Evolutionary conservation across 148 eudicot genomes (phyloP), one percentile per base, ranked within the genome.

Genomic region (Suaeda aralocaspica): DNA sequence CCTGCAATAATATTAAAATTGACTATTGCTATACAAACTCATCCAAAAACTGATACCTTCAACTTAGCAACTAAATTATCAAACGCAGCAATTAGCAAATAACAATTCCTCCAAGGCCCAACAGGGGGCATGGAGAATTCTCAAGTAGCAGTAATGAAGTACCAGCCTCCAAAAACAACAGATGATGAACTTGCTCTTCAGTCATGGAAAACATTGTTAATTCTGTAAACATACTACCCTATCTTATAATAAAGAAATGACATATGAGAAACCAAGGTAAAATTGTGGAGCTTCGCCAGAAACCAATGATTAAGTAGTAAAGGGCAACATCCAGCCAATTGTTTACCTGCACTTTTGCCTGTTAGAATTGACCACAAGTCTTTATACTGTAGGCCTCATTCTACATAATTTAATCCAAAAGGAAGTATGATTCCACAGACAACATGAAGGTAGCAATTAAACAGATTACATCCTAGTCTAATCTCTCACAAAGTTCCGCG

Each of bases 401-500:
- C 11, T 34, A 34, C n/a, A 36, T 33, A 22, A 28, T 44, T 5
- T 26, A 16, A 24, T 30, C 30, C 11, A 21, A 18, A 34, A 34
- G 33, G 49, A 31, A 53, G 8, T 36, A 22, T 53, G 9, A 3
- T 64, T n/a, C 33, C 9, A 42, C 1, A 16, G 22, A 6, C 29
- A 30, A 29, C 21, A 31, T 31, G 19, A 52, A 51, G 45, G 42
- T 51, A 16, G 28, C 24, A 30, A 4, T 19, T 45, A 45, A 22
- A 67, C 9, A 67, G n/a, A 46, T 33, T 51, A 1, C 46, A 68
- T 49, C 45, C 60, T 52, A 34, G n/a, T 29, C 60, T 59, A 59
- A 59, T 39, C n/a, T n/a, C n/a, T n/a, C n/a, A n/a, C n/a, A n/a
- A 59, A 14, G 63, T 21, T 59, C 18, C 41, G 15, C 11, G 33